Evolutionary conservation across 768 basidiomycete genomes (phyloP).

Genomic region (Termitomyces sp.): DNA sequence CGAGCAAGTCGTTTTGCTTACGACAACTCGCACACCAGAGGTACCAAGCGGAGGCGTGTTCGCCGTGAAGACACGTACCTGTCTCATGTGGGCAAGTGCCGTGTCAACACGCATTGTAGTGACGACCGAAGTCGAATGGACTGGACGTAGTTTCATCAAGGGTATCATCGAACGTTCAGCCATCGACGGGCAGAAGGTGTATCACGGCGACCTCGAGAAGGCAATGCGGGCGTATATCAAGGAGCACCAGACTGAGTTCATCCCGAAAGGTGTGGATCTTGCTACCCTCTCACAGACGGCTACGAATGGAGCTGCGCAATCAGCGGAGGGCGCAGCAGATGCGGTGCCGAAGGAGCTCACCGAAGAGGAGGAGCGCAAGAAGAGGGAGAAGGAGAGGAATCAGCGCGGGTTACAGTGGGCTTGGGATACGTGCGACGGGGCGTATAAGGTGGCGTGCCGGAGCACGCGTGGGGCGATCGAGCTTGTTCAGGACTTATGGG

Average conservation of each 20-base stretch:
- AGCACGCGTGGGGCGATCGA: conserved; percentile 73
- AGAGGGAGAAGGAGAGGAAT: conserved; percentile 66
- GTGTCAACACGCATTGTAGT: conserved; percentile 78
- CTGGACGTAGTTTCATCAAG: conserved; percentile 94
- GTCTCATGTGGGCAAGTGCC: conserved; percentile 89
- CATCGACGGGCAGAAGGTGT: conserved; percentile 88
- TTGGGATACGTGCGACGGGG: conserved; percentile 80
- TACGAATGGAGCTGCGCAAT: conserved; percentile 24
- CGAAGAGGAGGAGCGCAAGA: conserved; percentile 41
- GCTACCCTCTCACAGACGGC: conserved; percentile 45
- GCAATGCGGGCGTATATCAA: conserved; percentile 88
- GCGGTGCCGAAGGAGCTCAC: conserved; percentile 14
- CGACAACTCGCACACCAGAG: conserved; percentile 90
- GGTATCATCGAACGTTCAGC: conserved; percentile 91
- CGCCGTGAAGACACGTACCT: conserved; percentile 90
- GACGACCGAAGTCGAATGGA: conserved; percentile 94
- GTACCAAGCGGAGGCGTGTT: conserved; percentile 94
- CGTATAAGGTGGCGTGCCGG: conserved; percentile 64
- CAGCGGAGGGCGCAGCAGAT: conserved; percentile 20
- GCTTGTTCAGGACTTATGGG: conserved; percentile 77
- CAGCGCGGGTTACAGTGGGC: conserved; percentile 83
- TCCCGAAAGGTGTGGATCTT: conserved; percentile 75
- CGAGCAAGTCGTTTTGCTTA: conserved; percentile 75
- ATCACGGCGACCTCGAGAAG: conserved; percentile 78
- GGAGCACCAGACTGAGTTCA: conserved; percentile 86